phyloP scores from a whole-genome alignment of 371 early-diverging fungal species.

The Rozella allomycis region DNA sequence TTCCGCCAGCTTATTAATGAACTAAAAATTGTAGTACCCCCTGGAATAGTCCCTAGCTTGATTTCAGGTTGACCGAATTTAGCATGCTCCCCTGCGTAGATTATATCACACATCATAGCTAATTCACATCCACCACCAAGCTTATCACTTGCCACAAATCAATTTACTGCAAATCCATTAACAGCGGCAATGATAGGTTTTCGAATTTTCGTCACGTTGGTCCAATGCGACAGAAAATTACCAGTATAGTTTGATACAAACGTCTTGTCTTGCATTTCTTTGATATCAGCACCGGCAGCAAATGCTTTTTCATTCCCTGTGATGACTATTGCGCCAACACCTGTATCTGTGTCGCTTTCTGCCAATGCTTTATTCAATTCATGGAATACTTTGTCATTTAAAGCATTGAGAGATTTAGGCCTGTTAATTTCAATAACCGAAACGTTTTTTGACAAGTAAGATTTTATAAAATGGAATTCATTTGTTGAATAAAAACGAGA shows the following conservation, averaged over 20 bases:
- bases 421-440: constrained; percentile 33
- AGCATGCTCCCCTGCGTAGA: constrained; percentile 92
- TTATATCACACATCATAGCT: constrained; percentile 93
- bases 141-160: constrained; percentile 8
- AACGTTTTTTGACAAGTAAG: constrained; percentile 44
- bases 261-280: constrained; percentile 78
- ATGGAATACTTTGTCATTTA: constrained; percentile 64
- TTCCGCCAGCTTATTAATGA: constrained; percentile 48
- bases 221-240: constrained; percentile 86
- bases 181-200: constrained; percentile 95
- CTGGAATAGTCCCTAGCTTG: constrained; percentile 47
- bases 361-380: constrained; percentile 77
- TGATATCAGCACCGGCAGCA: constrained; percentile 96
- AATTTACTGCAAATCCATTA: constrained; percentile 77
- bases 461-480: too few species aligned
- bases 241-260: constrained; percentile 65
- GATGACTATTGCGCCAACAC: constrained; percentile 74
- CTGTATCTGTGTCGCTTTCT: constrained; percentile 46
- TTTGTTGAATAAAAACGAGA: too few species aligned
- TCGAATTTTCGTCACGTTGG: constrained; percentile 58
- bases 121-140: constrained; percentile 95
- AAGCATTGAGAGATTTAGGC: constrained; percentile 53
- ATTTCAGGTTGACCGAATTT: constrained; percentile 96
- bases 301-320: constrained; percentile 90
- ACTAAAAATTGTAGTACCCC: background rate